phyloP scores from a whole-genome alignment of 2,329 filamentous ascomycete genomes.

The Beauveria pseudobassiana region DNA sequence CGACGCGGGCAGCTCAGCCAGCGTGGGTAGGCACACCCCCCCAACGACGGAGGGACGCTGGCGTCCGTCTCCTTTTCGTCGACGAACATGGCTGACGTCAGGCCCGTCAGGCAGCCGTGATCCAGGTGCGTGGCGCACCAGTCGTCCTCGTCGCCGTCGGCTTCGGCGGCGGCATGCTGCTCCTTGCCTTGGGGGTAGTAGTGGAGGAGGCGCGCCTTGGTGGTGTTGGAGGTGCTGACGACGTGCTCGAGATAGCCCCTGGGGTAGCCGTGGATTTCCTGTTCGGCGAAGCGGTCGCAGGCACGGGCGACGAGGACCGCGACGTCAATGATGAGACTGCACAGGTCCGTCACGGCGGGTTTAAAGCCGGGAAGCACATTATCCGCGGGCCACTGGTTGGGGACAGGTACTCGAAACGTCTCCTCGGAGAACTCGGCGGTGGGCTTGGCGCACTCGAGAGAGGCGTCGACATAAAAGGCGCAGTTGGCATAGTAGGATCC shows the following conservation, averaged over 20 bases:
- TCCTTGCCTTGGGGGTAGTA: slow-evolving; percentile 66
- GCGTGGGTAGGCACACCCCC: slow-evolving; percentile 33
- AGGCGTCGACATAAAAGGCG: slow-evolving; percentile 63
- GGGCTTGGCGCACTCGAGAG: slow-evolving; percentile 54
- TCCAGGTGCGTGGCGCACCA: slow-evolving; percentile 93
- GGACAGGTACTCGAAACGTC: slow-evolving; percentile 77
- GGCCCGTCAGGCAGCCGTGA: slow-evolving; percentile 86
- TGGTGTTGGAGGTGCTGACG: slow-evolving; percentile 76
- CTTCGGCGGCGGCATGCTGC: slow-evolving; percentile 17
- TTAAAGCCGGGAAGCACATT: slow-evolving; percentile 68
- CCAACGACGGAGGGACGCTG: slow-evolving; percentile 21
- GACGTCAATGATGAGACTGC: slow-evolving; percentile 78
- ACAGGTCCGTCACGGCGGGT: slow-evolving; percentile 64
- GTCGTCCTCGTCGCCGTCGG: slow-evolving; percentile 59
- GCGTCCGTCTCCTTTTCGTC: slow-evolving; percentile 55
- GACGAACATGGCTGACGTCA: slow-evolving; percentile 94
- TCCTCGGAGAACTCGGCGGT: slow-evolving; percentile 48
- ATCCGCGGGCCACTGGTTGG: slow-evolving; percentile 79
- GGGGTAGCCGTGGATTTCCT: slow-evolving; percentile 71
- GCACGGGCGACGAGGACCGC: slow-evolving; percentile 83
- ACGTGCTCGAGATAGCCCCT: slow-evolving; percentile 77
- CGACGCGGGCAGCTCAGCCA: slow-evolving; percentile 65
- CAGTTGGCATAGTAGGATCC: slow-evolving; percentile 82
- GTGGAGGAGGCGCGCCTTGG: slow-evolving; percentile 85
- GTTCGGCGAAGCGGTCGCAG: slow-evolving; percentile 77